These are phyloP conservation scores for Suillus sp. DNA, from an alignment of 768 basidiomycete genomes.

Conservation along the genomic window DNA sequence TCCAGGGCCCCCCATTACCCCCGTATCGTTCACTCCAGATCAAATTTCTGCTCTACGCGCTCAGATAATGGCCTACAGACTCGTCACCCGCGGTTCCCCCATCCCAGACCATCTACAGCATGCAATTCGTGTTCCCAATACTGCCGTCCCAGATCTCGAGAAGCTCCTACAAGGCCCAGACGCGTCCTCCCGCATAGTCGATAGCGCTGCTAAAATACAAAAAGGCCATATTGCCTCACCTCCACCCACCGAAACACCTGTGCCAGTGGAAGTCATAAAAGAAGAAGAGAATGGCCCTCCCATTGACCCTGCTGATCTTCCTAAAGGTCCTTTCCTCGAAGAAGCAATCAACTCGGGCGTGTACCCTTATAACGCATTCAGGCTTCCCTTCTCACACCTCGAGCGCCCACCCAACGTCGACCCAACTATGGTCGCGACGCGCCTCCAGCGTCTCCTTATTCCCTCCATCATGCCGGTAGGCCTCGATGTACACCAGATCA, in stretches of 20 bases:
- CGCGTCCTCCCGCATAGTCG: slow-evolving; percentile 62
- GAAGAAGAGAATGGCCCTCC: slow-evolving; percentile 54
- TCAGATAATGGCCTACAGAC: slow-evolving; percentile 82
- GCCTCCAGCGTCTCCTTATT: slow-evolving; percentile 77
- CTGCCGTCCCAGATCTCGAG: slow-evolving; percentile 62
- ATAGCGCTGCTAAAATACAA: slow-evolving; percentile 73
- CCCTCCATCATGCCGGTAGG: slow-evolving; percentile 91
- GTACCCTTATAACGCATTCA: slow-evolving; percentile 91
- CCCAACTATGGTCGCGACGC: slow-evolving; percentile 65
- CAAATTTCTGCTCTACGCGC: slow-evolving; percentile 78
- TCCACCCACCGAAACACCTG: slow-evolving; percentile 23
- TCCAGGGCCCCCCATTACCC: slow-evolving; percentile 56
- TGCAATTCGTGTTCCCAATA: slow-evolving; percentile 66
- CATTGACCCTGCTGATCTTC: slow-evolving; percentile 58
- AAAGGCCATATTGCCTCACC: slow-evolving; percentile 46
- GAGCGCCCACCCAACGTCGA: slow-evolving; percentile 63
- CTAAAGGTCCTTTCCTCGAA: slow-evolving; percentile 77
- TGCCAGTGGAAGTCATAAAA: slow-evolving; percentile 40
- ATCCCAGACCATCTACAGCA: slow-evolving; percentile 72
- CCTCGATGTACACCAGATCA: slow-evolving; percentile 87
- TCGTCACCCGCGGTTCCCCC: slow-evolving; percentile 63
- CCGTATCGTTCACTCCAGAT: slow-evolving; percentile 76
- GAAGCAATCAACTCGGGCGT: slow-evolving; percentile 78
- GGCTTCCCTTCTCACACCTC: slow-evolving; percentile 81
- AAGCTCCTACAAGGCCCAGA: slow-evolving; percentile 64